Evolutionary conservation across 306 rosid genomes (phyloP), one percentile per base, ranked within the genome.

Genomic region (Ochetophila trinervis): DNA sequence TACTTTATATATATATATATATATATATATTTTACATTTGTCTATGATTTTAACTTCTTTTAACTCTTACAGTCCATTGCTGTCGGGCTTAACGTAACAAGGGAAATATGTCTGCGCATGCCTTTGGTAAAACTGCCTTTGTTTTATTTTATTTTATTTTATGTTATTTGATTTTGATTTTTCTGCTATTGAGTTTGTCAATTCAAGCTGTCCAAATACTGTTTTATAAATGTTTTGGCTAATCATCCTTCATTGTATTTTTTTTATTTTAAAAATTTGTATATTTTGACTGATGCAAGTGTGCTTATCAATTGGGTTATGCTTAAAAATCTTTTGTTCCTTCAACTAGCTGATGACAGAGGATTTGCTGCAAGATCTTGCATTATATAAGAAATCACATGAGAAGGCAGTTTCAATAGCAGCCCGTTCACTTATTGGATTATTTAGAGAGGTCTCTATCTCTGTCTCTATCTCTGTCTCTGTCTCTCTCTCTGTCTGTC

Each of bases 321-420:
- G 45, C 53, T 60, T 81, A 65, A 65, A 27, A 40, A 69, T 60
- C 53, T 61, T 76, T 70, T 68, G 49, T 58, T 73, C 72, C 58
- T 76, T 83, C 45, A 71, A 74, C 65, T 66, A 89, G 96, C 75
- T 92, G 70, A 92, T 92, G 98, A 85, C 86, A 14, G 96, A 89
- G 76, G 96, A 92, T 54, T 78, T 85, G 74, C 85, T 92, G 70
- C 96, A 87, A 87, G 98, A 89, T 75, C 98, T 92, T 85, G 96
- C 84, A 5, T 69, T 92, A 37, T 89, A 92, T 74, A 92, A 92
- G 91, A 92, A 92, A 64, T 85, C 96, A 13, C 98, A 83, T 77
- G 95, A 89, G 82, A 92, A 92, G 80, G 88, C 89, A 67, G 83
- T 92, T 74, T 92, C 98, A 67, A 44, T 87, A 17, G 91, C 98